Percentiles rank a stretch among this genome's conserved stretches.
phyloP scores from a whole-genome alignment of 2,329 filamentous ascomycete genomes.

The Plenodomus lindquistii region DNA sequence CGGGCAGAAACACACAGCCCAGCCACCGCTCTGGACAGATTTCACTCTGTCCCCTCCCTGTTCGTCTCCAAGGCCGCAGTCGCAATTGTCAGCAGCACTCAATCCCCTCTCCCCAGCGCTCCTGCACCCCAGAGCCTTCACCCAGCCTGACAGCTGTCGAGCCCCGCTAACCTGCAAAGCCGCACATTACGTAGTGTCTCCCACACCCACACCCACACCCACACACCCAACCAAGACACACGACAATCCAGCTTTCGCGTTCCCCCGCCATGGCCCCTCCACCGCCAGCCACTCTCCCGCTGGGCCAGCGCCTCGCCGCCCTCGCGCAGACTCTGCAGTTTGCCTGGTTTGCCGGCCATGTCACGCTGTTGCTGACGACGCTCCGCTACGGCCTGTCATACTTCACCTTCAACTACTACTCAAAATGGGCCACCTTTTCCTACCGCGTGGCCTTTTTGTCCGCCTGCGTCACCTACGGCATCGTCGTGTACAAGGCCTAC shows the following conservation, averaged over 20 bases:
- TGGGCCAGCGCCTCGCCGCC: conserved; percentile 73
- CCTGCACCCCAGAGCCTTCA: background rate
- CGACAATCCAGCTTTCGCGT: conserved; percentile 26
- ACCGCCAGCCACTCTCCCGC: conserved; percentile 68
- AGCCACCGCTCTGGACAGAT: conserved; percentile 43
- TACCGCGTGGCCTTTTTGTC: conserved; percentile 91
- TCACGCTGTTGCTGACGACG: conserved; percentile 81
- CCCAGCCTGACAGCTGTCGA: conserved; percentile 11
- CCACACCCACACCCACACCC: no score
- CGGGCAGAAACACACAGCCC: conserved; percentile 28
- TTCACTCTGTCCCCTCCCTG: conserved; percentile 32
- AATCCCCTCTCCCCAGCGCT: conserved; percentile 6
- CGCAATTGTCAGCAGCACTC: conserved; percentile 14
- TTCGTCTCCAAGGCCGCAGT: conserved; percentile 15
- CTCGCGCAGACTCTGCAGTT: conserved; percentile 93
- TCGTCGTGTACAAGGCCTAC: conserved; percentile 98
- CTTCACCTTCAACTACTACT: conserved; percentile 85
- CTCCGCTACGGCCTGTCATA: conserved; percentile 84
- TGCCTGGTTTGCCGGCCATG: conserved; percentile 71
- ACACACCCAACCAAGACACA: conserved; percentile 15
- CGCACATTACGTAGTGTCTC: conserved; percentile 17
- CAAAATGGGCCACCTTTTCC: conserved; percentile 74
- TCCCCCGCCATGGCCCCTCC: conserved; percentile 68
- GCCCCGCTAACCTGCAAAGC: conserved; percentile 29
- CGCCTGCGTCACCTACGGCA: conserved; percentile 90